Base-by-base conservation (phyloP, 1,139 yeast species). In the Yamadazyma siamensis region DNA sequence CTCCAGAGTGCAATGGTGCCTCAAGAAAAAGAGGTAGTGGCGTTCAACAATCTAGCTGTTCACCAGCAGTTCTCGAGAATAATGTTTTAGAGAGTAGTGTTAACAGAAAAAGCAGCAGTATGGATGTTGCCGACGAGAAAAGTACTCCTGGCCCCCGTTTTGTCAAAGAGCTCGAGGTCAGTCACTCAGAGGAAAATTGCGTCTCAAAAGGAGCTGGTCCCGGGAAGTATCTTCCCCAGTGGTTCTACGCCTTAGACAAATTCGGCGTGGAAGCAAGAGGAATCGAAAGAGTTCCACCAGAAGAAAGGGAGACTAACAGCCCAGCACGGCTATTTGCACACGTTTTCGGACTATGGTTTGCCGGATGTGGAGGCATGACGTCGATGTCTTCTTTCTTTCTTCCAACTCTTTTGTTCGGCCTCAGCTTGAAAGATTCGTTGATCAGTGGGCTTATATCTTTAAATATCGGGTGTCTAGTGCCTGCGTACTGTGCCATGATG, bases 181-280 rank as follows among this genome's bases (percentile, higher is more conserved):
- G n/a, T n/a, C n/a, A n/a, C n/a, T n/a, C n/a, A n/a, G n/a, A n/a
- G n/a, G n/a, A n/a, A n/a, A n/a, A n/a, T n/a, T n/a, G n/a, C n/a
- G n/a, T n/a, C n/a, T n/a, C n/a, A n/a, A n/a, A n/a, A n/a, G n/a
- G n/a, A n/a, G n/a, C n/a, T n/a, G n/a, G n/a, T n/a, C n/a, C n/a
- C n/a, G n/a, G n/a, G n/a, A n/a, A n/a, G n/a, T n/a, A n/a, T n/a
- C n/a, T n/a, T n/a, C n/a, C n/a, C n/a, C 7, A 19, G 11, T 39
- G 43, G 43, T 21, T 31, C n/a, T 28, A 49, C 16, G 53, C 52
- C 29, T 42, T 67, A 18, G 74, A 68, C 43, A 46, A 61, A 4
- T 45, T 63, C 19, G 75, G 94, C 1, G 83, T 85, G 1, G 96
- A 88, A 53, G 64, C 80, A 2, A 68, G 91, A 43, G 96, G 96